Conservation (phyloP, 148 eudicot species). For the Nyssa sinensis region DNA sequence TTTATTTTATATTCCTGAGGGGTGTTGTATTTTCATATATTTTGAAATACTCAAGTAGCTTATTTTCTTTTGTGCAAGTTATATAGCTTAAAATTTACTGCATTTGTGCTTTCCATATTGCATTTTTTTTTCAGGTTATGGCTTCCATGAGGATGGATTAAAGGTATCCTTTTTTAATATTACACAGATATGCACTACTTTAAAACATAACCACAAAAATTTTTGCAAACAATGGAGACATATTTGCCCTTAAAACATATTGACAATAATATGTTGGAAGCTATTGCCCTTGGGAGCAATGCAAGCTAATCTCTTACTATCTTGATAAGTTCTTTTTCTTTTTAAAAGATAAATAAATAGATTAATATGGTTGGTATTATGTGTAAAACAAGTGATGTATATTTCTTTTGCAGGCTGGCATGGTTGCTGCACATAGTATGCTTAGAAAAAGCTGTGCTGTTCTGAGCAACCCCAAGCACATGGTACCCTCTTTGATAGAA, state of each 20-base stretch:
- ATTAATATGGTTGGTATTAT: neutral
- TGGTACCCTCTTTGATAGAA: conserved; percentile 76
- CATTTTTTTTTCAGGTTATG: conserved; percentile 59
- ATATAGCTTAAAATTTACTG: neutral
- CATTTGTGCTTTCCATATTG: neutral
- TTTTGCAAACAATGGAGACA: neutral
- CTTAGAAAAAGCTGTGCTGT: conserved; percentile 42
- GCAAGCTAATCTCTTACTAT: neutral
- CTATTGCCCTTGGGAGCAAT: neutral
- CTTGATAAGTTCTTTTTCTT: neutral
- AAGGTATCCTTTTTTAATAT: conserved; percentile 50
- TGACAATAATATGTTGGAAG: no score
- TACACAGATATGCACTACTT: neutral
- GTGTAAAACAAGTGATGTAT: neutral
- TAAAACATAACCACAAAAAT: neutral
- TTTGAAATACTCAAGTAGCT: neutral
- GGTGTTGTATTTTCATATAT: neutral
- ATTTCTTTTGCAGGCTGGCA: conserved; percentile 64
- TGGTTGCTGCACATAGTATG: conserved; percentile 60
- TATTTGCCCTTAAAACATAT: neutral
- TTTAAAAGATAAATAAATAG: no score
- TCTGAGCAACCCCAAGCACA: conserved; percentile 73
- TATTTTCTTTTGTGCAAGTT: neutral
- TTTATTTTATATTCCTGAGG: neutral
- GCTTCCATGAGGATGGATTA: conserved; percentile 95